Evolutionary conservation across 2,329 filamentous ascomycete genomes (phyloP).

Genomic region (Bipolaris sorokiniana): DNA sequence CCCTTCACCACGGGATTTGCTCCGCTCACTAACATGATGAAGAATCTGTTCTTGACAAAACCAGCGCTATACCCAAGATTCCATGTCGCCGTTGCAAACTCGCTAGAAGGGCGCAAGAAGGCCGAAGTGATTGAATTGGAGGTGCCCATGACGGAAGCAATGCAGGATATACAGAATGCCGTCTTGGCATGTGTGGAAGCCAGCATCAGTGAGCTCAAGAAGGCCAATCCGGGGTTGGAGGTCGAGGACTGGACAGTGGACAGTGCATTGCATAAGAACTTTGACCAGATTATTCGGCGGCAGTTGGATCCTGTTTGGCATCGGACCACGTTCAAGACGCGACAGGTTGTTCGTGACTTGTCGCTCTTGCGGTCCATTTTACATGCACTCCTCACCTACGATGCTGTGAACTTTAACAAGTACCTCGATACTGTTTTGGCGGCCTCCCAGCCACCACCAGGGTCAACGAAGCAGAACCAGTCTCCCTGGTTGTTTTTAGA

Average conservation of each 20-base stretch:
- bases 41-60: slow-evolving; percentile 88
- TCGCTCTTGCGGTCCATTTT: slow-evolving; percentile 82
- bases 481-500: slow-evolving; percentile 97
- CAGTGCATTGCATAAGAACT: slow-evolving; percentile 88
- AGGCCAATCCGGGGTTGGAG: slow-evolving; percentile 85
- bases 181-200: slow-evolving; percentile 96
- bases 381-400: slow-evolving; percentile 79
- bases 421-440: slow-evolving; percentile 94
- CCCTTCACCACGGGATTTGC: slow-evolving; percentile 88
- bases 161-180: slow-evolving; percentile 92
- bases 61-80: slow-evolving; percentile 92
- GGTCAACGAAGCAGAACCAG: slow-evolving; percentile 84
- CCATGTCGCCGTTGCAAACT: slow-evolving; percentile 86
- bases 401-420: slow-evolving; percentile 88
- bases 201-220: slow-evolving; percentile 92
- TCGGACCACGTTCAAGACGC: slow-evolving; percentile 91
- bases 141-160: slow-evolving; percentile 92
- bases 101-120: slow-evolving; percentile 87
- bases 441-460: slow-evolving; percentile 84
- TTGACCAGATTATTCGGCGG: slow-evolving; percentile 84
- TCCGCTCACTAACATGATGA: slow-evolving; percentile 86
- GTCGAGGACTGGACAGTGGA: slow-evolving; percentile 98
- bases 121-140: slow-evolving; percentile 97
- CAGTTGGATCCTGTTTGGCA: slow-evolving; percentile 98
- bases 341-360: slow-evolving; percentile 90